Evolutionary conservation across 2,329 filamentous ascomycete genomes (phyloP).

Genomic region (Myriosclerotinia duriaeana): DNA sequence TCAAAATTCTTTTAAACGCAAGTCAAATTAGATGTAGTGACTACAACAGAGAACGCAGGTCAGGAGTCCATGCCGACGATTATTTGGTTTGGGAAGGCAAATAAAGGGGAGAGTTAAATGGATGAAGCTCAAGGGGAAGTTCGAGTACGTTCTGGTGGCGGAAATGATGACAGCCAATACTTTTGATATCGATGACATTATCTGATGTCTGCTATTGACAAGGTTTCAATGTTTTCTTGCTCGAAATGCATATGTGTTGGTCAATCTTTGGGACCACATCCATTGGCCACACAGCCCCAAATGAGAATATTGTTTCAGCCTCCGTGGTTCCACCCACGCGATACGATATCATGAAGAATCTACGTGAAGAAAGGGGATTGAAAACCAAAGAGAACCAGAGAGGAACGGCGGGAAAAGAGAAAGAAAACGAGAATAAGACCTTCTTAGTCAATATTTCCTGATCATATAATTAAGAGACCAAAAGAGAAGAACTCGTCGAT

Average conservation of each 20-base stretch:
- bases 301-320: too few species aligned
- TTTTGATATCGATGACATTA: background rate
- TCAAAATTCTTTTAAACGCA: too few species aligned
- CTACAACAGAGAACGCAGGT: too few species aligned
- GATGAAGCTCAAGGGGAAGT: slow-evolving; percentile 1
- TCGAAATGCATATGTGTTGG: too few species aligned
- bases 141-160: background rate
- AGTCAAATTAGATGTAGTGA: too few species aligned
- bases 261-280: background rate
- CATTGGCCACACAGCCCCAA: background rate
- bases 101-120: background rate
- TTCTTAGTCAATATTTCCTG: background rate
- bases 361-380: too few species aligned
- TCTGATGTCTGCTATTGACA: background rate
- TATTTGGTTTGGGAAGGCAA: background rate
- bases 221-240: slow-evolving; percentile 15
- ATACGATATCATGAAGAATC: too few species aligned
- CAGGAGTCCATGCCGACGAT: too few species aligned
- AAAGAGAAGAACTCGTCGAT: too few species aligned
- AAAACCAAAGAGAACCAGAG: background rate
- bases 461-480: background rate
- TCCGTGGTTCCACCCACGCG: too few species aligned
- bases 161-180: slow-evolving; percentile 9
- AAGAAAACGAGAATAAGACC: background rate
- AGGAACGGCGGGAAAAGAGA: too few species aligned